Conservation (phyloP, 2,329 filamentous ascomycete species). For the Trichothecium roseum region DNA sequence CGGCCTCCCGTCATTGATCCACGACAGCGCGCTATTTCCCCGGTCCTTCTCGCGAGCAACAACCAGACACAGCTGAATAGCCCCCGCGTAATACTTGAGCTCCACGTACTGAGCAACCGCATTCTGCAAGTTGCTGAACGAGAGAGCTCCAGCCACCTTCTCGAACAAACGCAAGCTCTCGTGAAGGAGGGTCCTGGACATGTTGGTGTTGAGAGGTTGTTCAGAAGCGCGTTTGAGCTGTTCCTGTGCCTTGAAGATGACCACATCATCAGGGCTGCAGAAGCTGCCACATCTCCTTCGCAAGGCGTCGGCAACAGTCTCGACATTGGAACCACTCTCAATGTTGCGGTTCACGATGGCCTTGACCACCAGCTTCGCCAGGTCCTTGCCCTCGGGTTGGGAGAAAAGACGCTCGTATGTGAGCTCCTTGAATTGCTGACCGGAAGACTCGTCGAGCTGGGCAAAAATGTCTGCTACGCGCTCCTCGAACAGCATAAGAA, state of each 20-base stretch:
- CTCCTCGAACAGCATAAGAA: conserved; percentile 90
- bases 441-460: conserved; percentile 59
- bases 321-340: conserved; percentile 90
- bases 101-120: conserved; percentile 71
- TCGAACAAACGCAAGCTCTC: conserved; percentile 85
- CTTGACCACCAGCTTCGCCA: conserved; percentile 91
- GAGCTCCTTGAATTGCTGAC: conserved; percentile 60
- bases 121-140: conserved; percentile 66
- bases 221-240: conserved; percentile 83
- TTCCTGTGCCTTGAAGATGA: conserved; percentile 97
- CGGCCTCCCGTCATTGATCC: conserved; percentile 77
- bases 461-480: conserved; percentile 78
- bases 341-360: conserved; percentile 98
- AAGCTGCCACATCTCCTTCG: conserved; percentile 90
- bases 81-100: conserved; percentile 86
- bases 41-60: conserved; percentile 81
- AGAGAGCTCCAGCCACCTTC: conserved; percentile 75
- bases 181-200: conserved; percentile 68
- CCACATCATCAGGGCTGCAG: conserved; percentile 92
- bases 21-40: conserved; percentile 73
- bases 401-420: conserved; percentile 88
- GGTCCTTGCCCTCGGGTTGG: conserved; percentile 65
- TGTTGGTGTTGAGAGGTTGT: conserved; percentile 62
- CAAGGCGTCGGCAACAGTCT: conserved; percentile 92
- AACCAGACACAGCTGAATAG: conserved; percentile 74